Conservation (phyloP, 208 protist species). For the Phytomonas sp. region DNA sequence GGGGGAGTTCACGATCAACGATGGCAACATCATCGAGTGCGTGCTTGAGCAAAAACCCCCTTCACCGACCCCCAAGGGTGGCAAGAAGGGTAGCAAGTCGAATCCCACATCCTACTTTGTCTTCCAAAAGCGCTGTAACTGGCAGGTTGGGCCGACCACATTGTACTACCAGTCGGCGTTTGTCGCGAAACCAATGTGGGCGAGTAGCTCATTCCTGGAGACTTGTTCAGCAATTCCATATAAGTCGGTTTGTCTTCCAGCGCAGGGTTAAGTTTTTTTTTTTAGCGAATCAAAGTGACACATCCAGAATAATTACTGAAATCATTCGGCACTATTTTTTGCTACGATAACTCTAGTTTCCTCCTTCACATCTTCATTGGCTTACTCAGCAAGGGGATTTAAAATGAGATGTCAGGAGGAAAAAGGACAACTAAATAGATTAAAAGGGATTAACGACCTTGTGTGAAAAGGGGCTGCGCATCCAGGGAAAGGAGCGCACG, state of each 20-base stretch:
- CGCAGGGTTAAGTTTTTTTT: not conserved
- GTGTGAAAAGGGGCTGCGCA: too few species aligned
- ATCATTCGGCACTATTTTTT: too few species aligned
- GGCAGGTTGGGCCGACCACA: conserved; percentile 59
- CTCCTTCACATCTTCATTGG: too few species aligned
- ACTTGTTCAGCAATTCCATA: conserved; percentile 44
- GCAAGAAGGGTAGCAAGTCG: conserved; percentile 2
- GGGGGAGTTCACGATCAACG: conserved; percentile 52
- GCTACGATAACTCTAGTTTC: too few species aligned
- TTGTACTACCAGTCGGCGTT: conserved; percentile 54
- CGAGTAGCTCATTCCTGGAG: conserved; percentile 31
- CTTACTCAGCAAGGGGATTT: too few species aligned
- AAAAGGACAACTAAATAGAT: too few species aligned
- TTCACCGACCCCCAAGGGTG: not conserved
- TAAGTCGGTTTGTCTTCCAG: not conserved
- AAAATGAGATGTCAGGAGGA: too few species aligned
- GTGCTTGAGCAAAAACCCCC: conserved; percentile 17
- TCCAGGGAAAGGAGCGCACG: too few species aligned
- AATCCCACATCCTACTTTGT: conserved; percentile 9
- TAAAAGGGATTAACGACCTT: too few species aligned
- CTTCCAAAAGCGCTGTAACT: conserved; percentile 62
- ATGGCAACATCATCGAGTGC: conserved; percentile 84
- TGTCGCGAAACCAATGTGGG: conserved; percentile 38
- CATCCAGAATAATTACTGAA: too few species aligned
- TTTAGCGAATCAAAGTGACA: conserved; percentile 1